Conservation (phyloP, 2,329 filamentous ascomycete genomes). For the Volutella citrinella region DNA sequence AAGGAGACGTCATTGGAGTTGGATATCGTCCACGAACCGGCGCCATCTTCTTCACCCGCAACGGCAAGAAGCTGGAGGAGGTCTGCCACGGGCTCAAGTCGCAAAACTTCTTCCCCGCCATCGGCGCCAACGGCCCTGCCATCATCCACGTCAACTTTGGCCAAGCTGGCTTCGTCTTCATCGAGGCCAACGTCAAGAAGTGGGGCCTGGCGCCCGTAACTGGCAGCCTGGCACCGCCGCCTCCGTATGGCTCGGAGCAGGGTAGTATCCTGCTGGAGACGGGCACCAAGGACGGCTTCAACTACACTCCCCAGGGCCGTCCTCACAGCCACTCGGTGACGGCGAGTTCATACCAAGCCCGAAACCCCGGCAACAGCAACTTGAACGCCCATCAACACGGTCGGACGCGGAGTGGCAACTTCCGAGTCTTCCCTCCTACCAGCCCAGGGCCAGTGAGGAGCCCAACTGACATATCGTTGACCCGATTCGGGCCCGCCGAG, state of each 20-base stretch:
- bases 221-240: slow-evolving; percentile 88
- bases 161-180: slow-evolving; percentile 97
- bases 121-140: slow-evolving; percentile 93
- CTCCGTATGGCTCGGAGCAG: slow-evolving; percentile 94
- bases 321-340: slow-evolving; percentile 46
- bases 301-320: slow-evolving; percentile 40
- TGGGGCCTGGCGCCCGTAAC: slow-evolving; percentile 97
- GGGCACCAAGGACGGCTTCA: slow-evolving; percentile 62
- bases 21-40: slow-evolving; percentile 93
- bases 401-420: slow-evolving; percentile 73
- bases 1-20: slow-evolving; percentile 94
- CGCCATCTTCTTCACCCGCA: slow-evolving; percentile 96
- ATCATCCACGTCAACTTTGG: slow-evolving; percentile 96
- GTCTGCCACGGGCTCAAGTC: slow-evolving; percentile 88
- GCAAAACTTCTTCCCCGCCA: slow-evolving; percentile 95
- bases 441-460: slow-evolving; percentile 87
- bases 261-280: slow-evolving; percentile 93
- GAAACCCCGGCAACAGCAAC: slow-evolving; percentile 43
- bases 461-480: slow-evolving; percentile 93
- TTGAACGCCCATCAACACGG: slow-evolving; percentile 64
- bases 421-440: slow-evolving; percentile 70
- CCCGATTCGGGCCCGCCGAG: slow-evolving; percentile 72
- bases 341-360: slow-evolving; percentile 35
- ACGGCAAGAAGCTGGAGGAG: slow-evolving; percentile 95
- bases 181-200: slow-evolving; percentile 99